phyloP scores from a whole-genome alignment of 768 basidiomycete genomes.

The Austroboletus eburneus region DNA sequence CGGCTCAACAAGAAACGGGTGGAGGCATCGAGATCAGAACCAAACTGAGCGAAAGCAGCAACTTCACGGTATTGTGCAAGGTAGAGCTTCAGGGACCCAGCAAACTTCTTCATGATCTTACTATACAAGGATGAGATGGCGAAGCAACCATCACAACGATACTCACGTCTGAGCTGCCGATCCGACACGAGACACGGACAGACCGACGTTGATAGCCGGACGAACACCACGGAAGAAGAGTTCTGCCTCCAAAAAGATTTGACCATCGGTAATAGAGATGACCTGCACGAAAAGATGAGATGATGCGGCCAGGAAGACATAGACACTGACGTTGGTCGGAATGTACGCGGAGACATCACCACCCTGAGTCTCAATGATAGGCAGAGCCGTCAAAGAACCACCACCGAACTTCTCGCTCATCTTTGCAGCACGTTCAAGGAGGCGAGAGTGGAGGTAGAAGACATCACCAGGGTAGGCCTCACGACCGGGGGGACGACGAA shows the following conservation, averaged over 20 bases:
- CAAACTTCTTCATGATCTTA: conserved; percentile 99
- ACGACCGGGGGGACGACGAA: conserved; percentile 99
- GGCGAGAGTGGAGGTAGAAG: conserved; percentile 99
- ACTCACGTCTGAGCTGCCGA: conserved; percentile 98
- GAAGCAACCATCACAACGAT: neutral
- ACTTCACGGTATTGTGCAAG: conserved; percentile 99
- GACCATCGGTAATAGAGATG: conserved; percentile 99
- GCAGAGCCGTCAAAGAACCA: conserved; percentile 96
- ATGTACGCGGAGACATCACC: conserved; percentile 99
- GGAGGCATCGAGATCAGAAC: conserved; percentile 99
- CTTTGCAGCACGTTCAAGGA: conserved; percentile 99
- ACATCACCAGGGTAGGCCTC: conserved; percentile 99
- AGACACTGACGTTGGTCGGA: conserved; percentile 71
- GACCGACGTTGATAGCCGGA: conserved; percentile 99
- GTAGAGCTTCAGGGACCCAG: conserved; percentile 99
- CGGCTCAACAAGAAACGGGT: conserved; percentile 97
- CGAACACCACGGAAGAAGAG: conserved; percentile 99
- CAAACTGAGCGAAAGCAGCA: conserved; percentile 98
- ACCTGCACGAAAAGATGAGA: conserved; percentile 49
- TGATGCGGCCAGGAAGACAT: neutral
- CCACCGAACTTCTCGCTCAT: conserved; percentile 99
- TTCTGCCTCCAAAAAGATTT: conserved; percentile 99
- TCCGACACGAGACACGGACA: conserved; percentile 99
- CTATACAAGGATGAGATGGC: conserved; percentile 34
- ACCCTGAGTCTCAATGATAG: conserved; percentile 99